Percentiles rank a stretch among this genome's conserved stretches.
phyloP scores from a whole-genome alignment of 1,139 yeast genomes.

The Magnusiomyces paraingens region DNA sequence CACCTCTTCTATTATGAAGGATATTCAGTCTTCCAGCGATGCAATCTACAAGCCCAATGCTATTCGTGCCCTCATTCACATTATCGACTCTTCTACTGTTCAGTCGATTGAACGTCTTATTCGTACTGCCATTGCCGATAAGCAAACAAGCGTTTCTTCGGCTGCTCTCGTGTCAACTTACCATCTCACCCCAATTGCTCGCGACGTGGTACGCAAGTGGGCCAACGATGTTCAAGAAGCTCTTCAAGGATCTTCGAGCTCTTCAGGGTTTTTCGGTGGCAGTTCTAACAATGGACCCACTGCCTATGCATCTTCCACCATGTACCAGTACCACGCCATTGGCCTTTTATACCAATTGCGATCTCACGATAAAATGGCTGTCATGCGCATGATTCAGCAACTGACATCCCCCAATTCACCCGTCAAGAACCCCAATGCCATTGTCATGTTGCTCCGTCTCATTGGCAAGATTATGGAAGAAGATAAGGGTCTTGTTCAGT shows the following conservation, averaged over 20 bases:
- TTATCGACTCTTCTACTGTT: constrained; percentile 86
- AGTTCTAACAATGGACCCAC: constrained; percentile 21
- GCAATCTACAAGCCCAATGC: constrained; percentile 89
- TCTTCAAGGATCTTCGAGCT: constrained; percentile 50
- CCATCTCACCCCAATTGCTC: constrained; percentile 81
- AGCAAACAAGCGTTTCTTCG: constrained; percentile 78
- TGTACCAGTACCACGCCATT: constrained; percentile 93
- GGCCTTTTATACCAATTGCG: constrained; percentile 85
- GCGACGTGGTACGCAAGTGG: constrained; percentile 89
- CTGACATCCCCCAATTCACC: constrained; percentile 48
- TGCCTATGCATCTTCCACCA: constrained; percentile 45
- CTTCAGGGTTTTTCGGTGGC: constrained; percentile 44
- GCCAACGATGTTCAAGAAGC: constrained; percentile 91
- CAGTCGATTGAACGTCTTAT: constrained; percentile 90
- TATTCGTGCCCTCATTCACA: constrained; percentile 82
- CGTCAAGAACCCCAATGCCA: constrained; percentile 48
- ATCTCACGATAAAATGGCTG: constrained; percentile 89
- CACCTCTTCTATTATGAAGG: constrained; percentile 96
- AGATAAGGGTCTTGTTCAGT: constrained; percentile 39
- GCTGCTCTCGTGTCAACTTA: constrained; percentile 92
- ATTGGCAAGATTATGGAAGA: constrained; percentile 67
- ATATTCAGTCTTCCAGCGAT: constrained; percentile 79
- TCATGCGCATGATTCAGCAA: constrained; percentile 82
- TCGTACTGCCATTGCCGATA: constrained; percentile 89
- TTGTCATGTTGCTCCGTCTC: constrained; percentile 78